A percentile compares a stretch with the other conserved stretches of the same genome.
Conservation (phyloP, 2,329 filamentous ascomycete species). For the Cladophialophora exuberans region DNA sequence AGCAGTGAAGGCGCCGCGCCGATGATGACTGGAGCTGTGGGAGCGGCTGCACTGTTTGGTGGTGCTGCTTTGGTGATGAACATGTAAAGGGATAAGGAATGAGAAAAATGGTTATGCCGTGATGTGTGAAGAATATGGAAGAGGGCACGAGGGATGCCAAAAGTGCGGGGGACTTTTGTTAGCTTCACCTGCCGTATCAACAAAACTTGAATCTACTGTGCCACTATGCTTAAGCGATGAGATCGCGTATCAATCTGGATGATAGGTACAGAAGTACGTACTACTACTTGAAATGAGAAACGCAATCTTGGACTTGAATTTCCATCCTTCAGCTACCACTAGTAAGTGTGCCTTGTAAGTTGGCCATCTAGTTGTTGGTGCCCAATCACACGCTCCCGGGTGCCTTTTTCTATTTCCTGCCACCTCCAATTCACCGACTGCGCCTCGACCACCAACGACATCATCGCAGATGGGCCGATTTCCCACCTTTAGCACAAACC, state of each 20-base stretch:
- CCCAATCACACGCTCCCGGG: neutral
- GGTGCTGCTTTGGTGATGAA: constrained; percentile 24
- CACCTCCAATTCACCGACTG: constrained; percentile 17
- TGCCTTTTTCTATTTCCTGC: constrained; percentile 17
- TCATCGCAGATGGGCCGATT: constrained; percentile 19
- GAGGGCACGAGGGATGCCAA: neutral
- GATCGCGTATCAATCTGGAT: no score
- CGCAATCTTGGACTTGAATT: no score
- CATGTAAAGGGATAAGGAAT: constrained; percentile 12
- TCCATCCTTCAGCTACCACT: no score
- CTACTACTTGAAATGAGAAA: no score
- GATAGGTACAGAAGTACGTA: no score
- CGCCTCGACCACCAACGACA: constrained; percentile 25
- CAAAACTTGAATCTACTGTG: neutral
- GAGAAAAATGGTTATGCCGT: neutral
- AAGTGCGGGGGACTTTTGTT: neutral
- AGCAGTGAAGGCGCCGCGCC: constrained; percentile 26
- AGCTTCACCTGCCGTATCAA: neutral
- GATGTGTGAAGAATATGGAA: neutral
- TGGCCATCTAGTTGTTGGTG: neutral
- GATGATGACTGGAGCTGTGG: constrained; percentile 32
- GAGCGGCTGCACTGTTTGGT: constrained; percentile 32
- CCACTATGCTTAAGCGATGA: no score
- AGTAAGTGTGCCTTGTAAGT: neutral
- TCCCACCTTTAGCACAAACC: constrained; percentile 3